Conservation (phyloP, 148 eudicot genomes). For the Spergularia bocconei region DNA sequence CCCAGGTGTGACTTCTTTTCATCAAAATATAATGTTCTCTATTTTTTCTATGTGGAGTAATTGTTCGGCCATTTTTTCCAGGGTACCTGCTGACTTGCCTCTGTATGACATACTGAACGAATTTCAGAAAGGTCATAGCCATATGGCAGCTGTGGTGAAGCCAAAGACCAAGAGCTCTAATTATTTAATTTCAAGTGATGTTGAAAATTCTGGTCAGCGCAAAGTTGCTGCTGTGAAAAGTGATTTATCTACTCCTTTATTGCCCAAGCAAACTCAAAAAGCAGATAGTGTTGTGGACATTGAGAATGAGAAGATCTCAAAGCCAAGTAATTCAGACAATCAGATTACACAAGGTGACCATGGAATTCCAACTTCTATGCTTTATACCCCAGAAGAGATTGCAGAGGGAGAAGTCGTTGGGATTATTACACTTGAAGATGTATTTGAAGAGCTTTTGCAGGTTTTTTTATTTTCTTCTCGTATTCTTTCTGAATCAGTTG, state of each 20-base stretch:
- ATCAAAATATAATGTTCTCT: background rate
- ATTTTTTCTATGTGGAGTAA: background rate
- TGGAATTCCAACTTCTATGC: constrained; percentile 27
- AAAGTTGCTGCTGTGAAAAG: constrained; percentile 26
- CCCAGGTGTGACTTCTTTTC: constrained; percentile 59
- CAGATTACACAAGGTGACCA: constrained; percentile 20
- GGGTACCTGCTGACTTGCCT: constrained; percentile 98
- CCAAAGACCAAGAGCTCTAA: constrained; percentile 41
- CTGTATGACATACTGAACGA: constrained; percentile 92
- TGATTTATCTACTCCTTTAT: constrained; percentile 58
- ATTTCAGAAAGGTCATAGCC: constrained; percentile 96
- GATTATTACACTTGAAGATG: too few relatives aligned
- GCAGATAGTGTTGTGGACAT: constrained; percentile 58
- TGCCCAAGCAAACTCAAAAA: constrained; percentile 45
- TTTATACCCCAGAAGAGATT: constrained; percentile 47
- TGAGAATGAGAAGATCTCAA: constrained; percentile 55
- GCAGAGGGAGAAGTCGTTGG: constrained; percentile 95
- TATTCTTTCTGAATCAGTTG: too few relatives aligned
- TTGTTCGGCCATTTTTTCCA: constrained; percentile 26
- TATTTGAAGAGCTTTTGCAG: constrained; percentile 97
- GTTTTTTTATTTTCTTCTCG: too few relatives aligned
- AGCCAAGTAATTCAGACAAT: constrained; percentile 18
- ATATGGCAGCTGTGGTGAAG: constrained; percentile 97
- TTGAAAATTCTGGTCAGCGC: constrained; percentile 33
- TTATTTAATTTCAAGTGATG: constrained; percentile 30